Conservation (phyloP, 345 rosid genomes). For the Eucalyptus paniculata region DNA sequence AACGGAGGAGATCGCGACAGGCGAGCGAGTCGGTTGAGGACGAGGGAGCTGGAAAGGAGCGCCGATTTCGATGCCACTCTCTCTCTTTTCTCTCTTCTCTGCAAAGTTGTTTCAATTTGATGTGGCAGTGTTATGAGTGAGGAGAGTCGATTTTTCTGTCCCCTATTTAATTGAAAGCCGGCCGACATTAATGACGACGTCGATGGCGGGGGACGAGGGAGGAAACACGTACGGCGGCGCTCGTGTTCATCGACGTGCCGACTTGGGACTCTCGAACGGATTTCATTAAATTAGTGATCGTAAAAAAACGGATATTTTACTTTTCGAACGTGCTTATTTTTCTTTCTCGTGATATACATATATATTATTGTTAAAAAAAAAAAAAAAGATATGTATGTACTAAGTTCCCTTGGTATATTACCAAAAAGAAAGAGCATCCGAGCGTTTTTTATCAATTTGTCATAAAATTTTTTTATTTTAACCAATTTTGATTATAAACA, state of each 20-base stretch:
- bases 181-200: neutral
- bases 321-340: neutral
- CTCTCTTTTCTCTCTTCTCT: neutral
- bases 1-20: neutral
- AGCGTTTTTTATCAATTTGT: too few relatives aligned
- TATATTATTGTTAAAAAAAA: too few relatives aligned
- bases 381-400: too few relatives aligned
- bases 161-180: neutral
- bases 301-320: too few relatives aligned
- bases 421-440: neutral
- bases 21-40: neutral
- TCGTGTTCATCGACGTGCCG: neutral
- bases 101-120: neutral
- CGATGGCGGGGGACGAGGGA: neutral
- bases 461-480: fast-evolving
- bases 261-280: neutral
- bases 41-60: neutral
- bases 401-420: neutral
- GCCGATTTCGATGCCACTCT: neutral
- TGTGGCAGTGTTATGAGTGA: neutral
- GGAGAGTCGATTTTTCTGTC: neutral
- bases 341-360: neutral
- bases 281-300: neutral
- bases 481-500: fast-evolving
- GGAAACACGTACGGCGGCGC: neutral